These are phyloP conservation scores for Rhododendron williamsianum DNA, from an alignment of 148 eudicot species.

Conservation along the genomic window DNA sequence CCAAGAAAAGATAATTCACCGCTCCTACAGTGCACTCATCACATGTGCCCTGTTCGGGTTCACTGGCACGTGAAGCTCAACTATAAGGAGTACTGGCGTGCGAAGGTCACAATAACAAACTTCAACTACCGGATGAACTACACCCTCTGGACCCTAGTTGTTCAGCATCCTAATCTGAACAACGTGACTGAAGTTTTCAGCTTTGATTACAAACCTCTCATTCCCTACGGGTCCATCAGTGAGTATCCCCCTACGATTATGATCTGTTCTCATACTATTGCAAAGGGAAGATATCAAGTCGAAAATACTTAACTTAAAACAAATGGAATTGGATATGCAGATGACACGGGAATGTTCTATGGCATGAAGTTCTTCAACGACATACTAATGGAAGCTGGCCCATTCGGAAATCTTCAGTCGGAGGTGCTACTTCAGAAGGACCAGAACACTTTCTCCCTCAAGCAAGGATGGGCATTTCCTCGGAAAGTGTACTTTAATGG, in stretches of 20 bases:
- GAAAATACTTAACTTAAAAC: neutral
- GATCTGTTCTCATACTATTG: neutral
- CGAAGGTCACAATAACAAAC: constrained; percentile 71
- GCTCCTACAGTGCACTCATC: constrained; percentile 72
- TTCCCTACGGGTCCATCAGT: constrained; percentile 71
- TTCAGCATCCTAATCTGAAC: constrained; percentile 86
- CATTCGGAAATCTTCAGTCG: constrained; percentile 66
- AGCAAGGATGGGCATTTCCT: constrained; percentile 87
- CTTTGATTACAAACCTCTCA: constrained; percentile 83
- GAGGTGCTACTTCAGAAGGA: constrained; percentile 75
- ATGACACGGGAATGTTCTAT: constrained; percentile 86
- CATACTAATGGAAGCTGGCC: constrained; percentile 73
- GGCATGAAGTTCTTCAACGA: constrained; percentile 80
- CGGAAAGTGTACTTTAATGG: constrained; percentile 82
- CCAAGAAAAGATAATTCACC: constrained; percentile 63
- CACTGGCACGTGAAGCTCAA: constrained; percentile 94
- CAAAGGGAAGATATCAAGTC: neutral
- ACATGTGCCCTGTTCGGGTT: constrained; percentile 88
- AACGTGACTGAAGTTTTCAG: constrained; percentile 91
- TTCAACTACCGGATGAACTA: constrained; percentile 79
- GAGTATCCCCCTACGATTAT: constrained; percentile 24
- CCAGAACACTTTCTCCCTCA: constrained; percentile 52
- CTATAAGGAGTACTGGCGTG: constrained; percentile 89
- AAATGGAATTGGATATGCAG: constrained; percentile 34
- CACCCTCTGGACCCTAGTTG: constrained; percentile 72